Conservation (phyloP, 495 filamentous ascomycete species). For the Podospora pseudopauciseta region DNA sequence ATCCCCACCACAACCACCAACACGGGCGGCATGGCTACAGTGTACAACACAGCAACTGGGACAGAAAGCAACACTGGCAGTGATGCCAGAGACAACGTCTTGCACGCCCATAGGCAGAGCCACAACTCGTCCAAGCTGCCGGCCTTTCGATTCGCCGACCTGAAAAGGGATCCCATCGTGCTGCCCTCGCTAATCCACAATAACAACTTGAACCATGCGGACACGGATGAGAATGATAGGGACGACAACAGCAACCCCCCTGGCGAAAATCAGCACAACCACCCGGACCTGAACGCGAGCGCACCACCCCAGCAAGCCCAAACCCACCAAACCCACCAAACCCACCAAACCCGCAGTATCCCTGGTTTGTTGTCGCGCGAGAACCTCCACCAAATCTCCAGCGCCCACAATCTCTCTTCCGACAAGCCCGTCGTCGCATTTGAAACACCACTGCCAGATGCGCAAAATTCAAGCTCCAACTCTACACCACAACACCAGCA, state of each 20-base stretch:
- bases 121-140: constrained; percentile 51
- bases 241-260: constrained; percentile 2
- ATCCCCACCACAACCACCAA: background rate
- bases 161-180: constrained; percentile 40
- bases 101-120: constrained; percentile 46
- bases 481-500: background rate
- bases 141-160: constrained; percentile 47
- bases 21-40: background rate
- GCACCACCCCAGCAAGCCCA: constrained; percentile 2
- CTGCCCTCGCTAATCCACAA: constrained; percentile 32
- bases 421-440: constrained; percentile 11
- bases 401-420: constrained; percentile 21
- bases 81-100: constrained; percentile 25
- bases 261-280: constrained; percentile 20
- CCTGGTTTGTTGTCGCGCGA: constrained; percentile 23
- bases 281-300: constrained; percentile 3
- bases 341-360: constrained; percentile 16
- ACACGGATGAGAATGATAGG: no score
- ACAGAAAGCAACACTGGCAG: constrained; percentile 15
- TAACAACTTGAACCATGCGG: background rate
- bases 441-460: constrained; percentile 18
- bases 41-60: constrained; percentile 8
- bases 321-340: background rate
- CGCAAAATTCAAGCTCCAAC: constrained; percentile 13
- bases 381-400: constrained; percentile 27